A percentile compares a stretch with the other conserved stretches of the same genome.
These are phyloP conservation scores for Geotrichum carabidarum DNA, from an alignment of 1,139 yeast species.

Conservation along the genomic window DNA sequence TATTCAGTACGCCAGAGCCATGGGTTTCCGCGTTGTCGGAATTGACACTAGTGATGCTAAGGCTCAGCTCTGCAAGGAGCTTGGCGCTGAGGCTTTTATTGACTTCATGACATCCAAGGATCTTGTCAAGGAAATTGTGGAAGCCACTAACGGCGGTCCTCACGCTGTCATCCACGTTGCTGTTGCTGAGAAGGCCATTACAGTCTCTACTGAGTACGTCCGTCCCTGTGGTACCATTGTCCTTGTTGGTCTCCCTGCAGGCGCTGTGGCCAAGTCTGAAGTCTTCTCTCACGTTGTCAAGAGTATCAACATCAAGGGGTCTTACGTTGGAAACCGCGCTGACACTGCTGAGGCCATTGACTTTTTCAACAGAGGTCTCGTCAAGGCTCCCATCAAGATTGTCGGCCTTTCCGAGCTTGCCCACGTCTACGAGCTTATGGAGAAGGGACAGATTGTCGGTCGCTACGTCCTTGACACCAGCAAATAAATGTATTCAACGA, in stretches of 20 bases:
- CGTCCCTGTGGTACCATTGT: slow-evolving; percentile 64
- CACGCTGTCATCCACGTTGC: slow-evolving; percentile 68
- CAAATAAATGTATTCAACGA: neutral
- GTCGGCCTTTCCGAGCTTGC: slow-evolving; percentile 54
- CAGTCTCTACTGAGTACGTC: slow-evolving; percentile 57
- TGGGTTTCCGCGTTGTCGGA: slow-evolving; percentile 62
- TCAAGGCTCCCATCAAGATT: slow-evolving; percentile 55
- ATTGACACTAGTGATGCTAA: slow-evolving; percentile 63
- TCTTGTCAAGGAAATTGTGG: slow-evolving; percentile 44
- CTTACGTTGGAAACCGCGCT: slow-evolving; percentile 65
- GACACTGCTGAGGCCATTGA: slow-evolving; percentile 64
- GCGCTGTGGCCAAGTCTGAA: slow-evolving; percentile 51
- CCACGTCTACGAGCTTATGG: slow-evolving; percentile 53
- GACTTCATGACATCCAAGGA: slow-evolving; percentile 47
- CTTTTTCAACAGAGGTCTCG: slow-evolving; percentile 56
- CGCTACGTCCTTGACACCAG: slow-evolving; percentile 54
- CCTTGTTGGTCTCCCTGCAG: slow-evolving; percentile 64
- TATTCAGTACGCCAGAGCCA: slow-evolving; percentile 62
- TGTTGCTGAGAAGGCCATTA: slow-evolving; percentile 59
- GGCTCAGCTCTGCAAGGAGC: slow-evolving; percentile 45
- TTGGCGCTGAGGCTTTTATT: slow-evolving; percentile 60
- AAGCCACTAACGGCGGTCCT: slow-evolving; percentile 59
- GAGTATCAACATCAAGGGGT: slow-evolving; percentile 53
- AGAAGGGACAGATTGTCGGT: slow-evolving; percentile 57
- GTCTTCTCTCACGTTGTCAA: slow-evolving; percentile 55